Evolutionary conservation across 306 rosid species (phyloP).

Genomic region (Crotalaria pallida): DNA sequence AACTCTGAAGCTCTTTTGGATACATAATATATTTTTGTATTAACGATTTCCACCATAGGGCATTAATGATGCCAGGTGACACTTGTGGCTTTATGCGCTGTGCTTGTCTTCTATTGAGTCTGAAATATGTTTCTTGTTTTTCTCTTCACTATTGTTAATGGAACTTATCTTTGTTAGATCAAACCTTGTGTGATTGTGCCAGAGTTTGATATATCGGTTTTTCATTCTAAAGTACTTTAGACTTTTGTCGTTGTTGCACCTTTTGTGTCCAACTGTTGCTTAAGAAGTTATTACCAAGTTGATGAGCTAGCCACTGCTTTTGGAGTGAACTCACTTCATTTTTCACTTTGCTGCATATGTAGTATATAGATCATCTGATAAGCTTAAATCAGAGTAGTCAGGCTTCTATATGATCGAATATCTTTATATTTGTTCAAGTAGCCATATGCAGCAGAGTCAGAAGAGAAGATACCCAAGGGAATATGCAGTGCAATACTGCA

Average conservation of each 20-base stretch:
- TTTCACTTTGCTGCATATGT: background rate
- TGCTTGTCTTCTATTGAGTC: background rate
- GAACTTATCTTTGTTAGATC: background rate
- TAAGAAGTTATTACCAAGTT: background rate
- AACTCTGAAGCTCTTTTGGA: background rate
- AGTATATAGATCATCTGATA: background rate
- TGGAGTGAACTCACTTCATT: background rate
- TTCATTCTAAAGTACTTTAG: background rate
- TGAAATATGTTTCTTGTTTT: background rate
- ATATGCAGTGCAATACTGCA: background rate
- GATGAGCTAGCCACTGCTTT: conserved; percentile 2
- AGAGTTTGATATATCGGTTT: background rate
- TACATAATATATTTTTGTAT: background rate
- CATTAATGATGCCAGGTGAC: background rate
- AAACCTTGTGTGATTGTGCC: background rate
- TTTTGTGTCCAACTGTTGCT: background rate
- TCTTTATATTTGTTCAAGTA: background rate
- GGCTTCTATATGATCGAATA: background rate
- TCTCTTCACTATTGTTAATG: background rate
- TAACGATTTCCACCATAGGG: conserved; percentile 10
- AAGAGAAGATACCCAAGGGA: background rate
- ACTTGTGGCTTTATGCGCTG: background rate
- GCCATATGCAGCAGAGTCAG: background rate
- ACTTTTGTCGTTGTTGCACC: background rate
- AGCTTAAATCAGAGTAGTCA: background rate